phyloP scores from a whole-genome alignment of 345 rosid genomes.

The Citrus australasica region DNA sequence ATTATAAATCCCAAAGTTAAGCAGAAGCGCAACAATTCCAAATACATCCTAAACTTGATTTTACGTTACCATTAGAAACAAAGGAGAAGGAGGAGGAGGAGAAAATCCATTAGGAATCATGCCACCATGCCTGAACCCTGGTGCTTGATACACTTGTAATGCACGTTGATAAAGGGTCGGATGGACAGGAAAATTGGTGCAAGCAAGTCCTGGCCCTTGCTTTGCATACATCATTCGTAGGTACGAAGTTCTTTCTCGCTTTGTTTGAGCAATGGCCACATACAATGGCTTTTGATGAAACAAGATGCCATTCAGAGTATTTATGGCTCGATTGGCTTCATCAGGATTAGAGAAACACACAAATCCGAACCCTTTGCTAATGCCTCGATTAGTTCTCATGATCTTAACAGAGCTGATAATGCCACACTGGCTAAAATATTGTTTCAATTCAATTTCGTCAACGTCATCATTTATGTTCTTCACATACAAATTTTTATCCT shows the following conservation, averaged over 20 bases:
- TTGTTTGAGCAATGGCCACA: constrained; percentile 36
- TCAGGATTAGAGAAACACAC: constrained; percentile 4
- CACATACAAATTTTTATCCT: too few species aligned
- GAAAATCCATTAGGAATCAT: background rate
- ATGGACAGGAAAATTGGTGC: too few species aligned
- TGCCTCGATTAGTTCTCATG: too few species aligned
- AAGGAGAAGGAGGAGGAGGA: background rate
- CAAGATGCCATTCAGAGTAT: constrained; percentile 4
- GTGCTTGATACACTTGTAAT: too few species aligned
- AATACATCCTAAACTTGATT: background rate
- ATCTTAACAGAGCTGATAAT: too few species aligned
- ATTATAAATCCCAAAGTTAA: too few species aligned
- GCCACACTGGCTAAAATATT: too few species aligned
- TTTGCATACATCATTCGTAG: background rate
- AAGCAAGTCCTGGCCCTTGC: background rate
- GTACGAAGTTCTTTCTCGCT: constrained; percentile 20
- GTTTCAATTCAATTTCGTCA: too few species aligned
- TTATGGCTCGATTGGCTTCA: constrained; percentile 7
- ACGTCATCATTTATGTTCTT: too few species aligned
- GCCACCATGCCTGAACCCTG: too few species aligned
- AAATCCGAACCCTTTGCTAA: background rate
- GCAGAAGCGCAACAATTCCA: too few species aligned
- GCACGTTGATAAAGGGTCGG: too few species aligned
- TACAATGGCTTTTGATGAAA: constrained; percentile 35
- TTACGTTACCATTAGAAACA: background rate